Evolutionary conservation across 768 basidiomycete species (phyloP), one percentile per base, ranked within the genome.

Genomic region (Punctularia strigosozonata): DNA sequence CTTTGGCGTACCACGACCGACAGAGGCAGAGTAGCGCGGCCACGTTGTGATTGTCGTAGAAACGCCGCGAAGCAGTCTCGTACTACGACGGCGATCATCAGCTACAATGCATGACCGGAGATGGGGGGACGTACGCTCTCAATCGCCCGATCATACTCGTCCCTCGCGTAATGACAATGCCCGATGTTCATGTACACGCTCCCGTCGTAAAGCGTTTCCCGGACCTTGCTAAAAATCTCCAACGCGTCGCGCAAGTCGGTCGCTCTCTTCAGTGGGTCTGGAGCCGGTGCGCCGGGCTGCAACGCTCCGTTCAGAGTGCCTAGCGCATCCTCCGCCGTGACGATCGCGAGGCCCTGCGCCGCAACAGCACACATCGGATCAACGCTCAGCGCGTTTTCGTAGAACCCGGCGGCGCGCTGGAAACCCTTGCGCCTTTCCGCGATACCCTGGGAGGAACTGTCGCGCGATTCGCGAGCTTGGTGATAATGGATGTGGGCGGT

Each of bases 141-240:
- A 45, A 98, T 92, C 1, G 95, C 94, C 36, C 86, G 72, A 46
- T 98, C 94, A 54, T 81, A 95, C 55, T 99, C 94, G 43, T 95
- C 94, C 37, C 88, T 70, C 15, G 77, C 73, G 52, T 88, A 94
- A 55, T 91, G 85, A 50, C 91, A 95, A 51, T 98, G 95, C 0
- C 92, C 95, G 68, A 97, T 92, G 56, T 99, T 99, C 52, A 88
- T 67, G 52, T 92, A 90, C 4, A 95, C 90, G 43, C 84, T 84
- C 5, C 86, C 88, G 31, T 77, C 74, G 42, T 75, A 73, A 38
- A 90, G 61, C 2, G 78, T 81, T 61, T 98, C 95, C 39, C 89
- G 71, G 37, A 98, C 81, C 59, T 94, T 89, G 3, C 78, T 81
- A 51, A 99, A 89, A 25, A 94, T 71, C 35, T 83, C 80, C 31